Evolutionary conservation across 2,329 filamentous ascomycete genomes (phyloP).

Genomic region (Phialophora macrospora): DNA sequence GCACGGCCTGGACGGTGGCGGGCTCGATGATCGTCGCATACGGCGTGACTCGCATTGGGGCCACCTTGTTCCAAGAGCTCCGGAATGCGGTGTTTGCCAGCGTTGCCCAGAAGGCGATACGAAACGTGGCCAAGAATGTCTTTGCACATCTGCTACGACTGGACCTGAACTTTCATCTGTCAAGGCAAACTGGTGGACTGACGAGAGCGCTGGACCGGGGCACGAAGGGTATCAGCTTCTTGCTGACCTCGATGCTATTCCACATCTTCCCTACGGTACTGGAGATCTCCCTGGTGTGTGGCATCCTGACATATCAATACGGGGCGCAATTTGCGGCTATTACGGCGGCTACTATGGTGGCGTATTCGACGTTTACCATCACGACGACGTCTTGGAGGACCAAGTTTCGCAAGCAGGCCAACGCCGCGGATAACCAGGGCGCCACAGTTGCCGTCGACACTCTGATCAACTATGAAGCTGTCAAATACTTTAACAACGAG

Average conservation of each 20-base stretch:
- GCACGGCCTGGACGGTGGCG: conserved; percentile 84
- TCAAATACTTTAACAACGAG: conserved; percentile 99
- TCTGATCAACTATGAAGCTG: conserved; percentile 97
- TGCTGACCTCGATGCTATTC: conserved; percentile 97
- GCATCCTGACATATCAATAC: conserved; percentile 95
- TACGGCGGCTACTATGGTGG: conserved; percentile 86
- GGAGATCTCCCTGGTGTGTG: conserved; percentile 94
- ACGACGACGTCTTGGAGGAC: conserved; percentile 96
- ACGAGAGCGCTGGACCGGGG: conserved; percentile 94
- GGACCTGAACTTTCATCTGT: conserved; percentile 91
- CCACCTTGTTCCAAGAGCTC: conserved; percentile 88
- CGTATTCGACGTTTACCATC: conserved; percentile 96
- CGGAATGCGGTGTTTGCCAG: conserved; percentile 96
- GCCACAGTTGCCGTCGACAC: conserved; percentile 96
- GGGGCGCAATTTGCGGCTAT: conserved; percentile 89
- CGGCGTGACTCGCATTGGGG: conserved; percentile 83
- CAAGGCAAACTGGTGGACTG: conserved; percentile 90
- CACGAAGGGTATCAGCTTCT: conserved; percentile 97
- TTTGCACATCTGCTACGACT: conserved; percentile 87
- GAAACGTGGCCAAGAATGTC: conserved; percentile 86
- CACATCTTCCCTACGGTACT: conserved; percentile 92
- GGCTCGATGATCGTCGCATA: conserved; percentile 90
- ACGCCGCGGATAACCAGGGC: conserved; percentile 92
- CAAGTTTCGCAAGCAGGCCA: conserved; percentile 91
- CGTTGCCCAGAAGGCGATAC: conserved; percentile 95